Base-by-base conservation (phyloP, 257 asterid species). In the Solanum pinnatisectum region DNA sequence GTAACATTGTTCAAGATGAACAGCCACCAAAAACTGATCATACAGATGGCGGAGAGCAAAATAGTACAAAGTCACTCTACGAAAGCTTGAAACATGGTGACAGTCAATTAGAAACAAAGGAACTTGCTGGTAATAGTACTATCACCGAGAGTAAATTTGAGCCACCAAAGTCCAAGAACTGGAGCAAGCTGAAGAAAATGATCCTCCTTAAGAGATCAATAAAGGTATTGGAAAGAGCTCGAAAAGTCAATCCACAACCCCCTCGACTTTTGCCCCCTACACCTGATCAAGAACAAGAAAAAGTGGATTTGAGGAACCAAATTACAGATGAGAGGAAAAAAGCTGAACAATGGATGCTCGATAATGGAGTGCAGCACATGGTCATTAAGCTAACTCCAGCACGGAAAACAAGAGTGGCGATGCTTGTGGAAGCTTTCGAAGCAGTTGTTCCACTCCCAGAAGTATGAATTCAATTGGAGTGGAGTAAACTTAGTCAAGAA, bases 351-450 rank as follows among this genome's bases (percentile, higher is more conserved):
- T 96, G 99, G 99, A 96, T 97, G 99, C 92, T 97, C 5, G 99
- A 96, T 88, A 95, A 96, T 87, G 98, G 99, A 42, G 96, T 97
- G 84, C 98, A 92, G 79, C 91, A 96, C 85, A 95, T 94, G 74
- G 98, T 96, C 60, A 92, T 92, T 5, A 93, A 90, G 84, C 91
- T 97, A 74, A 96, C 95, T 86, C 98, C 99, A 20, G 92, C 98
- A 27, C 88, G 98, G 63, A 96, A 94, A 90, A 90, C 91, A 93
- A 90, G 98, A 91, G 99, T 97, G 78, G 92, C 95, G 10, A 95
- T 96, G 99, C 99, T 97, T 13, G 98, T 97, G 18, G 99, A 96
- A 91, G 98, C 99, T 44, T 97, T 97, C 78, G 99, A 97, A 92
- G 98, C 99, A 87, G 96, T 97, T 25, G 99, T 97, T 90, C 99